These are phyloP conservation scores for Neopestalotiopsis sp. DNA, from an alignment of 2,329 filamentous ascomycete genomes.

Conservation along the genomic window DNA sequence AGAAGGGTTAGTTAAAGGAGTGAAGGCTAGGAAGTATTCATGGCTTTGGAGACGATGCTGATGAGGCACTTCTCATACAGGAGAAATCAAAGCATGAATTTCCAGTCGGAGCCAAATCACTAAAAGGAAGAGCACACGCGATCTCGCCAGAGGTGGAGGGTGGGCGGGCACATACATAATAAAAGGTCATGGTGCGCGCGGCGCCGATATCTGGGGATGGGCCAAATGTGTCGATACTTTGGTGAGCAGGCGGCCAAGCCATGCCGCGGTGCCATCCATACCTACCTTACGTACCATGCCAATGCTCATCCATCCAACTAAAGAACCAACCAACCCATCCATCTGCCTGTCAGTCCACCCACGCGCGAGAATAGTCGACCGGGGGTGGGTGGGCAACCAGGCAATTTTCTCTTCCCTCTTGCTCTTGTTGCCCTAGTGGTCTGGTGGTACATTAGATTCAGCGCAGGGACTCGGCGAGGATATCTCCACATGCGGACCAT, in stretches of 20 bases:
- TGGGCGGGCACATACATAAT: conserved; percentile 16
- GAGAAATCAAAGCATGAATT: conserved; percentile 15
- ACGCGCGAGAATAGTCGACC: not conserved
- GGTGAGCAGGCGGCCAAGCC: not conserved
- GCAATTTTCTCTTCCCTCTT: conserved; percentile 13
- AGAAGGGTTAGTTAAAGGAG: conserved; percentile 14
- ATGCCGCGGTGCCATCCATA: not conserved
- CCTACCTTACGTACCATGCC: conserved; percentile 6
- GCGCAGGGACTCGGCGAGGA: conserved; percentile 13
- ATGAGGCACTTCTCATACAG: conserved; percentile 19
- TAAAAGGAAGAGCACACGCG: conserved; percentile 10
- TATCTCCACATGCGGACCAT: not conserved
- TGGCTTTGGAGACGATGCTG: conserved; percentile 14
- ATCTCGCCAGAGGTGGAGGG: conserved; percentile 14
- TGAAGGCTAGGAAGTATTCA: conserved; percentile 15
- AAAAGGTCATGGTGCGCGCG: not conserved
- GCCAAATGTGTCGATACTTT: not conserved
- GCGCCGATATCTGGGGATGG: not conserved
- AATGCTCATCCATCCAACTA: conserved; percentile 1
- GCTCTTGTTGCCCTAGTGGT: conserved; percentile 18
- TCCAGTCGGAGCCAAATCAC: conserved; percentile 10
- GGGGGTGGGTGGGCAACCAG: not conserved
- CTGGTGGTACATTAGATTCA: not conserved
- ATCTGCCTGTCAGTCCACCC: not conserved
- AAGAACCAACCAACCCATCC: not conserved